These are phyloP conservation scores for Oemleria cerasiformis DNA, from an alignment of 306 rosid genomes.

Conservation along the genomic window DNA sequence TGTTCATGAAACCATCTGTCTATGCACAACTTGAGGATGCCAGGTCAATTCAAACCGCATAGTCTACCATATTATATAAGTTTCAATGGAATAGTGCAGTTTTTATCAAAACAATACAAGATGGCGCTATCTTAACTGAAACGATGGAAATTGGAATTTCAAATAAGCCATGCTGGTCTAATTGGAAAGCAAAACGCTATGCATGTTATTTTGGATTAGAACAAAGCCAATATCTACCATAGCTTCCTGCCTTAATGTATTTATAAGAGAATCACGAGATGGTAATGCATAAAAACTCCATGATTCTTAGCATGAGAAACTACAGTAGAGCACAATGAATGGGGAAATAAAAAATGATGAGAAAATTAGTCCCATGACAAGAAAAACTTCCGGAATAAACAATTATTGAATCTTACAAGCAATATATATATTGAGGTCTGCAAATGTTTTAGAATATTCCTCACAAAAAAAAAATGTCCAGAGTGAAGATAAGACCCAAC, in stretches of 20 bases:
- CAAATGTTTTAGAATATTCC: no score
- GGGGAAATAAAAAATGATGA: background rate
- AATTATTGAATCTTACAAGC: no score
- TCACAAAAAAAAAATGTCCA: no score
- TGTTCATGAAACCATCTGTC: no score
- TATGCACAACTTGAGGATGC: no score
- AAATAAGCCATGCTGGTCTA: background rate
- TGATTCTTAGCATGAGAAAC: background rate
- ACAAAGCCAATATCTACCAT: background rate
- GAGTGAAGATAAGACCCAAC: no score
- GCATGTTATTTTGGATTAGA: background rate
- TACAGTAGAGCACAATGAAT: background rate
- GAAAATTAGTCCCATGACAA: background rate
- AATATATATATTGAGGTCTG: no score
- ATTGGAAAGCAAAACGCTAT: background rate
- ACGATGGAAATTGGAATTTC: background rate
- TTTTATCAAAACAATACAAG: background rate
- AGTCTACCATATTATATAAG: background rate
- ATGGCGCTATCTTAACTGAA: background rate
- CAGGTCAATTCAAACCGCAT: no score
- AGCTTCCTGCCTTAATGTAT: background rate
- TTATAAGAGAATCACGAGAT: background rate
- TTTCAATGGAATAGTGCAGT: background rate
- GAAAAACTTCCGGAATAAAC: no score
- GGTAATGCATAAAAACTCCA: background rate